Evolutionary conservation across 257 asterid genomes (phyloP).

Genomic region (Verbascum thapsus): DNA sequence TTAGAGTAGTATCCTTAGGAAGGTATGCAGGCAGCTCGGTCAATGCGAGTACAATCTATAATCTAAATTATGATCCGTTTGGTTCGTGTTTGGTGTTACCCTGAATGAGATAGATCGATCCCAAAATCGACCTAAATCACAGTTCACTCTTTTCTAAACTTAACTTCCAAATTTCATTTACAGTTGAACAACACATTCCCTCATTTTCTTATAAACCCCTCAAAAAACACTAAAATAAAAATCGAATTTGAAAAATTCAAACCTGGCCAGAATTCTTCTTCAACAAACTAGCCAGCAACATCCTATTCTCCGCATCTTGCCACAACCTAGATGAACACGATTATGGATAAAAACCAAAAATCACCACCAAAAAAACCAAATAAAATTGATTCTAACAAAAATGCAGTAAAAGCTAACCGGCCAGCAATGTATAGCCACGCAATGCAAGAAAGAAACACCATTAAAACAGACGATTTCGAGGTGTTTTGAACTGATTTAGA

Average conservation of each 20-base stretch:
- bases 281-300: slow-evolving; percentile 50
- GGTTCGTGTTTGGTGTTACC: too few relatives aligned
- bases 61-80: too few relatives aligned
- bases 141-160: too few relatives aligned
- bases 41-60: too few relatives aligned
- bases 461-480: slow-evolving; percentile 59
- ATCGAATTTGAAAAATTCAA: too few relatives aligned
- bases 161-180: background rate
- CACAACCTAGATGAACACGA: slow-evolving; percentile 54
- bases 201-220: too few relatives aligned
- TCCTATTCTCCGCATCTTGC: slow-evolving; percentile 90
- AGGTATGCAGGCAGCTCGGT: too few relatives aligned
- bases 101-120: too few relatives aligned
- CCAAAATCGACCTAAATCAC: slow-evolving; percentile 1
- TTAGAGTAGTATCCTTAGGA: too few relatives aligned
- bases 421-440: slow-evolving; percentile 96
- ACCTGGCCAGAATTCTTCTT: slow-evolving; percentile 70
- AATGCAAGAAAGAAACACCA: slow-evolving; percentile 76
- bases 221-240: too few relatives aligned
- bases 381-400: too few relatives aligned
- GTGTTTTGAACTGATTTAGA: slow-evolving; percentile 55
- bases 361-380: slow-evolving; percentile 4
- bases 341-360: background rate
- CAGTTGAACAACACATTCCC: background rate
- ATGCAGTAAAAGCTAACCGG: slow-evolving; percentile 46